These are phyloP conservation scores for Carex parvula DNA, from an alignment of 176 grass and related monocot genomes.

Conservation along the genomic window DNA sequence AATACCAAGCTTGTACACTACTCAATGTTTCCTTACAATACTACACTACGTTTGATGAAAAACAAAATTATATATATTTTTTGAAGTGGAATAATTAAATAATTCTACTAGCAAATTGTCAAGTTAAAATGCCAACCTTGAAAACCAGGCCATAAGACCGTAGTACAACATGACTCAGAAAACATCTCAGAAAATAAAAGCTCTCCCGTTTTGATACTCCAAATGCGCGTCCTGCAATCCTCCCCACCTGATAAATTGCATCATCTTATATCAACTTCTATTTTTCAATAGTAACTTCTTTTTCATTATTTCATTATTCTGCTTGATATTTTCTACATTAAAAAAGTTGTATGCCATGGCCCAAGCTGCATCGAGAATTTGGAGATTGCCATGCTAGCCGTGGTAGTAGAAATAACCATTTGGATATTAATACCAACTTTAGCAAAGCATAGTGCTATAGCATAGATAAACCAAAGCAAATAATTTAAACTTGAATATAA, in stretches of 20 bases:
- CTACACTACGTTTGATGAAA: background rate
- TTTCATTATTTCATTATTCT: background rate
- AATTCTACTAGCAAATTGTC: background rate
- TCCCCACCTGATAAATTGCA: slow-evolving; percentile 58
- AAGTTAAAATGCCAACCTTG: slow-evolving; percentile 17
- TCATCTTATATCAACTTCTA: slow-evolving; percentile 7
- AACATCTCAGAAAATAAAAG: slow-evolving; percentile 51
- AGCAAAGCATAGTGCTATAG: too few relatives aligned
- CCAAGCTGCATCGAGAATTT: background rate
- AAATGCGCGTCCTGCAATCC: slow-evolving; percentile 58
- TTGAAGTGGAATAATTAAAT: background rate
- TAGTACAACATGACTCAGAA: slow-evolving; percentile 37
- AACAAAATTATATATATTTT: background rate
- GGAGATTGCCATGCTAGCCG: background rate
- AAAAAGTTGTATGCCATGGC: background rate
- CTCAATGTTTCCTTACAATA: background rate
- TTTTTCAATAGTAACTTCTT: background rate
- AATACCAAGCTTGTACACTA: background rate
- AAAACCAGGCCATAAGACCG: slow-evolving; percentile 57
- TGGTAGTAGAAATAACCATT: too few relatives aligned
- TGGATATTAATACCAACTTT: too few relatives aligned
- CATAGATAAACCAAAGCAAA: background rate
- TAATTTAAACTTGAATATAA: background rate
- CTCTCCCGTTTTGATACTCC: slow-evolving; percentile 84
- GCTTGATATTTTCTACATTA: background rate